Evolutionary conservation across 805 yeast genomes (phyloP), one percentile per base, ranked within the genome.

Genomic region (Diddensiella transvaalensis): DNA sequence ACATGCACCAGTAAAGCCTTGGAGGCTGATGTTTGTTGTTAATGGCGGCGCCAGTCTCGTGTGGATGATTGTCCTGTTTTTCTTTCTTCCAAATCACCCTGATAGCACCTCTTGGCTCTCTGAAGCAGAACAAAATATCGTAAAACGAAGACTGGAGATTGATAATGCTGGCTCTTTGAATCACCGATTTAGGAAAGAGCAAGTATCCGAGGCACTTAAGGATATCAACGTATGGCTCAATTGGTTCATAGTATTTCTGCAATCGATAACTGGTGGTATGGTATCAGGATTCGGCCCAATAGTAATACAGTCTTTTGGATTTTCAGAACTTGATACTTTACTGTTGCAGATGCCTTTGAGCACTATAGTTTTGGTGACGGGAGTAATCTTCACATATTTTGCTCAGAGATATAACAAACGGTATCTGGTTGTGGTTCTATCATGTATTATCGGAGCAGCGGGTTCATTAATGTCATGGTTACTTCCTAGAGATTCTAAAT

Each of bases 21-120:
- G 77, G 49, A 87, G 85, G 46, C 74, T 79, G 11, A 60, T 77
- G 37, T 75, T 74, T 63, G 72, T 81, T 23, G 73, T 80, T 44
- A 71, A 76, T 47, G 87, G 85, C 40, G 75, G 78, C 13, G 58
- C 76, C 35, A 77, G 85, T 0, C 64, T 79, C 19, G 33, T 73
- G n/a, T 53, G 70, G 36, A 62, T 62, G 1, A 23, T 62, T 23
- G 39, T 54, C 2, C 33, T 48, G 15, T 29, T 49, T 15, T 54
- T 49, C 24, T 22, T 44, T 30, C 40, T 54, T 22, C 57, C 55
- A 1, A 52, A 54, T 42, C 46, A 51, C 6, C 56, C 57, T 3
- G 42, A 36, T 6, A 36, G 44, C 13, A 60, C 61, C 3, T 41
- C 48, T 21, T 57, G 55, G 26, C 47, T 53, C 19, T 23, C 53